Evolutionary conservation across 2,329 filamentous ascomycete species (phyloP).

Genomic region (Nemania sp.): DNA sequence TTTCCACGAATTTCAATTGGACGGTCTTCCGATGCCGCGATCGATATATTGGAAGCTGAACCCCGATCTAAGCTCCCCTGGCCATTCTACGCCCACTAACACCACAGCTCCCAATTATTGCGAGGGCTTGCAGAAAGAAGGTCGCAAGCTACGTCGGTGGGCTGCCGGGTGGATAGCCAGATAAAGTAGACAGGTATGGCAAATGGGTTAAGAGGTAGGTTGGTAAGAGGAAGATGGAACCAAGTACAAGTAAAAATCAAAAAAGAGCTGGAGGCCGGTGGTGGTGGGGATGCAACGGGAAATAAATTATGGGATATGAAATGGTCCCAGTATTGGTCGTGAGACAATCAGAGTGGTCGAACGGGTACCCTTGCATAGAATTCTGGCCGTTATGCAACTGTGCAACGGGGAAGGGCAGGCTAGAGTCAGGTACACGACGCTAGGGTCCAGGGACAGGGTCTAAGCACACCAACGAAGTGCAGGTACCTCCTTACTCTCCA

Average conservation of each 20-base stretch:
- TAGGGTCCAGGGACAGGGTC: slow-evolving; percentile 33
- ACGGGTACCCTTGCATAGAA: slow-evolving; percentile 32
- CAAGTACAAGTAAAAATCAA: slow-evolving; percentile 26
- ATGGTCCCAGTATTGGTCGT: slow-evolving; percentile 35
- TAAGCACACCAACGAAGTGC: slow-evolving; percentile 7
- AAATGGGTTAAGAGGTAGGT: neutral
- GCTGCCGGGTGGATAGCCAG: neutral
- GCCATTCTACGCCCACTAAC: slow-evolving; percentile 22
- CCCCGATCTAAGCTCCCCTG: slow-evolving; percentile 29
- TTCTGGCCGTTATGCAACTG: slow-evolving; percentile 40
- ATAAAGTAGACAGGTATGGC: too few relatives aligned
- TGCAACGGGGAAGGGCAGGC: slow-evolving; percentile 32
- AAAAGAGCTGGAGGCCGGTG: slow-evolving; percentile 26
- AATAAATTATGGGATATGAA: slow-evolving; percentile 38
- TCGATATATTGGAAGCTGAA: slow-evolving; percentile 29
- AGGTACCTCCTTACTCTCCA: too few relatives aligned
- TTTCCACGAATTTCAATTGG: slow-evolving; percentile 25
- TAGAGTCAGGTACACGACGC: neutral
- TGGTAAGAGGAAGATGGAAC: slow-evolving; percentile 29
- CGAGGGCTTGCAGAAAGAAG: slow-evolving; percentile 31
- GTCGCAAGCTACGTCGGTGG: slow-evolving; percentile 23
- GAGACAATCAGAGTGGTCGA: slow-evolving; percentile 39
- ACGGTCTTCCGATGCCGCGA: slow-evolving; percentile 24
- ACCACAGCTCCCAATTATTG: slow-evolving; percentile 26
- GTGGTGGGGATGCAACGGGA: slow-evolving; percentile 37